Base-by-base conservation (phyloP, 2,329 filamentous ascomycete genomes). In the Colletotrichum tabaci region DNA sequence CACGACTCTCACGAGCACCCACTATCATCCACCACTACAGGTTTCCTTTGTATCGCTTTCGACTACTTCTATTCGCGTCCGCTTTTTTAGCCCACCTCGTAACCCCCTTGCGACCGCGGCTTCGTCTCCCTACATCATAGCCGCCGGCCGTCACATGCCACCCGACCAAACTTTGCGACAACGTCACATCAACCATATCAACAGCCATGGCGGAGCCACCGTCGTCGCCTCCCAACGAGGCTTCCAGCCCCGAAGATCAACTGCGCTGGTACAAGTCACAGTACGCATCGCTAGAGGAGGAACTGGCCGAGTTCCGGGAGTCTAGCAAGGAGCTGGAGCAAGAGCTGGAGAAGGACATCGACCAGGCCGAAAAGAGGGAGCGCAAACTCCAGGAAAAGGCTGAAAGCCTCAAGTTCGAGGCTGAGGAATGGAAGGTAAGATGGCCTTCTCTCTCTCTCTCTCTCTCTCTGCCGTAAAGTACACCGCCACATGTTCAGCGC, bases 181-280 rank as follows among this genome's bases (percentile, higher is more conserved):
- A 62, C 67, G 26, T 50, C 62, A 70, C 58, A 71, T 55, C 44
- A 64, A 44, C 67, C 67, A 56, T 40, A 72, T 35, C 66, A 70
- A 49, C 61, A 72, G 78, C 56, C 76, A 90, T 90, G 88, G 84
- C 85, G 72, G 90, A 91, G 78, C 86, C 87, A 76, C 89, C 89
- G 7, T 92, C 90, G 7, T 92, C 90, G 60, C 90, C 90, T 64
- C 89, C 89, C 13, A 84, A 83, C 78, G 87, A 86, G 77, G 82
- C 84, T 63, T 82, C 88, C 66, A 87, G 81, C 66, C 80, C 88
- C 61, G 92, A 95, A 79, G 94, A 96, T 79, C 93, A 95, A 73
- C 87, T 99, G 63, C 89, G 92, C 70, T 98, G 96, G 89, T 99
- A 98, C 89, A 99, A 99, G 86, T 84, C 91, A 65, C 96, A 98